These are phyloP conservation scores for Aspergillus diversus DNA, from an alignment of 495 filamentous ascomycete species.

Conservation along the genomic window DNA sequence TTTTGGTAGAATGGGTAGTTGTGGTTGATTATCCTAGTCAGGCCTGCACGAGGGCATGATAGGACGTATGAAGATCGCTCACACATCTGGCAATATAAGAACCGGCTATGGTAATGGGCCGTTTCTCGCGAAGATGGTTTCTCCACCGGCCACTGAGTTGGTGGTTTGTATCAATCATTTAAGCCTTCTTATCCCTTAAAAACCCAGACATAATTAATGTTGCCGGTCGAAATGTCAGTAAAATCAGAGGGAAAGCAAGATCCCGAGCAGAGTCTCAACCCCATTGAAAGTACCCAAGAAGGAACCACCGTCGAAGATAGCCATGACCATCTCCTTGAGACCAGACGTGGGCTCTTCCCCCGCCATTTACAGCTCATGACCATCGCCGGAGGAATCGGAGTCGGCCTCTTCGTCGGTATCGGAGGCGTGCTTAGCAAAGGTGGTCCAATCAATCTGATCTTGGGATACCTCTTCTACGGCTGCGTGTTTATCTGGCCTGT, in stretches of 20 bases:
- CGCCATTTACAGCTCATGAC: constrained; percentile 1
- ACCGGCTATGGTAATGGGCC: neutral
- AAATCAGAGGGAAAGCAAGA: neutral
- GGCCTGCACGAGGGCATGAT: no score
- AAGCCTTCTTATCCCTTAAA: no score
- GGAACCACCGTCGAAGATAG: neutral
- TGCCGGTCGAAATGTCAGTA: neutral
- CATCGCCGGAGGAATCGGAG: neutral
- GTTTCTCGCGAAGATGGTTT: neutral
- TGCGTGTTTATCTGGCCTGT: neutral
- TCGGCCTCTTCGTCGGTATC: neutral
- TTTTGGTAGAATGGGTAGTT: neutral
- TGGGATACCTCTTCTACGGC: neutral
- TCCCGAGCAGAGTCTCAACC: neutral
- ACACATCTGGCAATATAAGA: neutral
- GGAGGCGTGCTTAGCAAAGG: neutral
- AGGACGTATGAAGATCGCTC: neutral
- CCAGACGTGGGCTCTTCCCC: neutral
- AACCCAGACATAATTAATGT: no score
- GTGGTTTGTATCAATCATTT: no score
- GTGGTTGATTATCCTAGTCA: neutral
- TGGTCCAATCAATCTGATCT: neutral
- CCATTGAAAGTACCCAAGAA: neutral
- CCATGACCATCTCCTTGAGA: neutral
- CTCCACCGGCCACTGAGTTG: neutral